phyloP scores from a whole-genome alignment of 2,329 filamentous ascomycete genomes.

The Sporothrix brunneoviolacea region DNA sequence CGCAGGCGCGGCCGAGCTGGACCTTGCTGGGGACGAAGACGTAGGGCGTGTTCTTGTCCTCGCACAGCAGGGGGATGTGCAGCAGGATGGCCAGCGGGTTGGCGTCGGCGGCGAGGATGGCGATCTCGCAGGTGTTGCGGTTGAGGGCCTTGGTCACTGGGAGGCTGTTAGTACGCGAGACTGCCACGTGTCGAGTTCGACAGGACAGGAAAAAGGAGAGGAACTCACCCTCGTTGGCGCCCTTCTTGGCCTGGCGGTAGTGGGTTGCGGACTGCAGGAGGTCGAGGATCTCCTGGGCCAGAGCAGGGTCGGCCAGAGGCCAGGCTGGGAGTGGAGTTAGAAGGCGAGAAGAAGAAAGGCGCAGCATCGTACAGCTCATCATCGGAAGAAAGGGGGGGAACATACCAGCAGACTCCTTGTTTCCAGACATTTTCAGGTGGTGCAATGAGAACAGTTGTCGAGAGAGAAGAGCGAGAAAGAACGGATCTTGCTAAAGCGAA shows the following conservation, averaged over 20 bases:
- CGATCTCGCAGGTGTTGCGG: slow-evolving; percentile 82
- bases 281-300: slow-evolving; percentile 66
- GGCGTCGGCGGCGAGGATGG: slow-evolving; percentile 85
- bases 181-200: background rate
- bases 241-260: slow-evolving; percentile 78
- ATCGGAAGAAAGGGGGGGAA: too few relatives aligned
- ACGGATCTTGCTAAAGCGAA: background rate
- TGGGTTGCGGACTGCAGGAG: slow-evolving; percentile 66
- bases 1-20: slow-evolving; percentile 66
- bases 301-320: slow-evolving; percentile 22
- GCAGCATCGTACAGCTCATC: too few relatives aligned
- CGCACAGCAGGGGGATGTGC: slow-evolving; percentile 80
- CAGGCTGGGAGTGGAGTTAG: slow-evolving; percentile 21
- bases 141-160: slow-evolving; percentile 77
- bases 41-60: slow-evolving; percentile 59
- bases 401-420: slow-evolving; percentile 15
- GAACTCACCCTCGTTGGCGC: slow-evolving; percentile 63
- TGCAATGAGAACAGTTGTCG: background rate
- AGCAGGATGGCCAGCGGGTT: slow-evolving; percentile 80
- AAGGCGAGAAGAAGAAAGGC: too few relatives aligned
- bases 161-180: too few relatives aligned
- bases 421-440: slow-evolving; percentile 15
- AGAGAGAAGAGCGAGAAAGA: background rate
- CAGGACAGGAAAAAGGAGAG: background rate
- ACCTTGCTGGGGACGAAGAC: slow-evolving; percentile 22